phyloP scores from a whole-genome alignment of 495 filamentous ascomycete species.

The Penicillium fimorum region DNA sequence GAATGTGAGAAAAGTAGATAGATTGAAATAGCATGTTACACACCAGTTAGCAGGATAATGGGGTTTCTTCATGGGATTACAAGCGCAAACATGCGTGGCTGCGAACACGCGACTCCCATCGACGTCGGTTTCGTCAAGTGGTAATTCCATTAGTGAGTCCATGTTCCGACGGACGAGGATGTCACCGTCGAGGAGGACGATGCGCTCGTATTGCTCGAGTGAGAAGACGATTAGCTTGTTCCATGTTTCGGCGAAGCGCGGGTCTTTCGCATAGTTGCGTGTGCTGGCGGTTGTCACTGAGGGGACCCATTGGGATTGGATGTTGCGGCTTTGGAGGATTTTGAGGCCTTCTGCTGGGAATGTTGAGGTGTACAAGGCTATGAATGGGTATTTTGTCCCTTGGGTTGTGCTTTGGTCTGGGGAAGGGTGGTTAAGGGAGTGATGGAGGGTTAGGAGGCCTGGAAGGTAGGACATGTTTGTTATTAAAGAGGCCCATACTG shows the following conservation, averaged over 20 bases:
- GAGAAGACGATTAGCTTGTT: slow-evolving; percentile 73
- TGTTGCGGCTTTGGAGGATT: slow-evolving; percentile 24
- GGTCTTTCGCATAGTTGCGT: slow-evolving; percentile 48
- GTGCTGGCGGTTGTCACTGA: slow-evolving; percentile 14
- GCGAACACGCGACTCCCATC: slow-evolving; percentile 62
- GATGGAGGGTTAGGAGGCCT: slow-evolving; percentile 29
- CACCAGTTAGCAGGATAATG: slow-evolving; percentile 74
- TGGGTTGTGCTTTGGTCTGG: slow-evolving; percentile 7
- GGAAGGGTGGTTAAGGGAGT: slow-evolving; percentile 24
- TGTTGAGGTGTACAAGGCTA: slow-evolving; percentile 30
- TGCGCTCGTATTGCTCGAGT: slow-evolving; percentile 63
- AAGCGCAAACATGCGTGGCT: slow-evolving; percentile 73
- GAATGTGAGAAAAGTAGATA: too few relatives aligned
- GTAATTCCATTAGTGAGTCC: slow-evolving; percentile 78
- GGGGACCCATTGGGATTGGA: slow-evolving; percentile 21
- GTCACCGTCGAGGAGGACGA: slow-evolving; percentile 79
- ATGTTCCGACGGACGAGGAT: slow-evolving; percentile 75
- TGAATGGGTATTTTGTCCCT: slow-evolving; percentile 24
- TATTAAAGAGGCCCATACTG: slow-evolving; percentile 33
- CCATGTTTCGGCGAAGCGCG: slow-evolving; percentile 80
- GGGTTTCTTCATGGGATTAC: slow-evolving; percentile 68
- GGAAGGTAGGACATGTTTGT: slow-evolving; percentile 34
- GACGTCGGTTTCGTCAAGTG: slow-evolving; percentile 54
- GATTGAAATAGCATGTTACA: neutral
- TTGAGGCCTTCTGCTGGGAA: slow-evolving; percentile 27